Base-by-base conservation (phyloP, 2,329 filamentous ascomycete genomes). In the Arthroderma sp. region DNA sequence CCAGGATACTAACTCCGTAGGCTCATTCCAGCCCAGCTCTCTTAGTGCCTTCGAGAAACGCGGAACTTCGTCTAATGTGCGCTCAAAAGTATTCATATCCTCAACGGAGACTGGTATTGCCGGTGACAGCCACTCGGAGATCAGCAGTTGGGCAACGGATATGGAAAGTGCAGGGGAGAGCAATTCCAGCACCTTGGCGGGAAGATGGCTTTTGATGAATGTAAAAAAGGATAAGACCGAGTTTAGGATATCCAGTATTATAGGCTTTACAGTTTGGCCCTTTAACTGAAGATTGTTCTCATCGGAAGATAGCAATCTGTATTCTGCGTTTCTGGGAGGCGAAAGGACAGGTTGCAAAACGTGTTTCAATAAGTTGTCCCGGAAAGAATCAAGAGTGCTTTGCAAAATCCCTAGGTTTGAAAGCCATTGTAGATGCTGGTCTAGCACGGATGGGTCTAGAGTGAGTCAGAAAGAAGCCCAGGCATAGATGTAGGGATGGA, bases 41-140 rank as follows among this genome's bases (percentile, higher is more conserved):
- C 82, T 77, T 6, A 97, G 72, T 1, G 76, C 77, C 5, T 77
- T 72, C 56, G 85, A 86, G 64, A 97, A 87, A 0, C 73, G 69
- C 25, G 77, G 75, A 0, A 88, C 81, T 43, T 80, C 76, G 39
- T 80, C 77, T n/a, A 95, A 79, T 5, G 84, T 80, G 1, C 76
- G 74, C 64, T 94, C 83, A 65, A 95, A 96, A 1, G 74, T 76
- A 7, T 77, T 76, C 70, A 96, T 83, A 9, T 85, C 83, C 9
- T 80, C 76, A 9, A 95, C 75, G 0, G 87, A 85, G 1, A 85
- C 76, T 0, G 93, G 91, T 0, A 98, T 84, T 19, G 83, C 81
- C 13, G 82, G 79, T 33, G 87, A 81, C 6, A 98, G 78, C 85
- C 89, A 95, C 3, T 79, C 76, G 3, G 79, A 79, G 41, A 89